Base-by-base conservation (phyloP, 2,329 filamentous ascomycete species). In the Neonectria sp. region DNA sequence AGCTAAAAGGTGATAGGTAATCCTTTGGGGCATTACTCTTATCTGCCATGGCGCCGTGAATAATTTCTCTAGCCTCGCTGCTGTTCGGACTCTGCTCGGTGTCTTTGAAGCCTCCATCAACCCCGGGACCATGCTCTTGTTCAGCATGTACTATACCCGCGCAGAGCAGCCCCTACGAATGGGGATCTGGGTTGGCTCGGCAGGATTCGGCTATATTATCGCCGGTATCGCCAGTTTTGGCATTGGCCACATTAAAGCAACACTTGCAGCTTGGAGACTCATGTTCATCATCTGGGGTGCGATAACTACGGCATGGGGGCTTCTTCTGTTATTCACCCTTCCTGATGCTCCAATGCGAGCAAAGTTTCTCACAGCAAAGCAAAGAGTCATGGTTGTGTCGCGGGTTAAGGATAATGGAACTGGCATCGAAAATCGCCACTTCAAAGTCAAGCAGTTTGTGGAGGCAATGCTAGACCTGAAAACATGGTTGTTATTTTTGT, bases 401-500 rank as follows among this genome's bases (percentile, higher is more conserved):
- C 79, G 86, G 6, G 70, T 89, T 1, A 79, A 83, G 4, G 82
- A 81, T 1, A 86, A 88, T 59, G 86, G 88, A 61, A 88, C 86
- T 0, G 86, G 86, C 9, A 73, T 75, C 6, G 86, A 88, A 73
- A 88, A 89, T 63, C 86, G 87, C 70, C 75, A 83, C 70, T 73
- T 88, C 27, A 86, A 86, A 66, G 78, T 78, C 69, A 75, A 78
- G 12, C 86, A 87, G 67, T 82, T 88, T 29, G 77, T 78, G 13
- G 86, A 88, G 70, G 84, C 85, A 0, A 71, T 84, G 1, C 55
- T 76, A 4, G 89, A 91, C 69, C 82, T 87, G 0, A 90, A 91
- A 77, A 88, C 87, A 0, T 91, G 88, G 87, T 81, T 90, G 17
- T 73, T 90, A 6, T 88, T 89, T 64, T 68, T 89, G 1, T 82